phyloP scores from a whole-genome alignment of 768 basidiomycete species.

The Boletus pseudopeckii region DNA sequence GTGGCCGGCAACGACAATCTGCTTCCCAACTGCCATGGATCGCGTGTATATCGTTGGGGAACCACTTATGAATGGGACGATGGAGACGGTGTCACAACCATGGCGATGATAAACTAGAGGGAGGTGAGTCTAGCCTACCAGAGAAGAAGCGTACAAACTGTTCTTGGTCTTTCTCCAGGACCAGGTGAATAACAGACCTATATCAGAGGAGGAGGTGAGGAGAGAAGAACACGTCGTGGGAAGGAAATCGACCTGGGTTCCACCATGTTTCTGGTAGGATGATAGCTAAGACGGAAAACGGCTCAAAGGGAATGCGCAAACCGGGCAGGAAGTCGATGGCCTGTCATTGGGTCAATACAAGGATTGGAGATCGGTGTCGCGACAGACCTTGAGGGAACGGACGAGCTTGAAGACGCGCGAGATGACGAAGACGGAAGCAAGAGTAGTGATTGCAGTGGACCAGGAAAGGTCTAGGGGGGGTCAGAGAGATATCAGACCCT shows the following conservation, averaged over 20 bases:
- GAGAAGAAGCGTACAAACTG: not conserved
- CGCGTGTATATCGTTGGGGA: constrained; percentile 21
- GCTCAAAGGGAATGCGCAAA: constrained; percentile 19
- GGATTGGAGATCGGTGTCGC: no score
- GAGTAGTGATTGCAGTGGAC: not conserved
- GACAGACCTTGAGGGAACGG: constrained; percentile 15
- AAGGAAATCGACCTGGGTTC: constrained; percentile 15
- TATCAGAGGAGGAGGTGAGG: not conserved
- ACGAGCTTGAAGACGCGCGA: constrained; percentile 17
- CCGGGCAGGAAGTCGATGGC: constrained; percentile 18
- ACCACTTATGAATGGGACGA: constrained; percentile 20
- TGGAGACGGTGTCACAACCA: constrained; percentile 20
- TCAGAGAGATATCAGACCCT: not conserved
- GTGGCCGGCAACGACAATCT: constrained; percentile 18
- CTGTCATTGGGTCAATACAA: not conserved
- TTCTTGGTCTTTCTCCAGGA: constrained; percentile 23
- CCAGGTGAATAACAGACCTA: constrained; percentile 21
- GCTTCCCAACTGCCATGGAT: constrained; percentile 20
- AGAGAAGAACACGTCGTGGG: not conserved
- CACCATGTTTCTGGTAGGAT: constrained; percentile 17
- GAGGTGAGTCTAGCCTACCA: not conserved
- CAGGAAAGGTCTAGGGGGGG: constrained; percentile 1
- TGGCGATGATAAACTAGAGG: constrained; percentile 17
- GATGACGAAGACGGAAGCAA: constrained; percentile 3
- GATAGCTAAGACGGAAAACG: constrained; percentile 8